Evolutionary conservation across 768 basidiomycete species (phyloP), one percentile per base, ranked within the genome.

Genomic region (Agaricus subrufescens): DNA sequence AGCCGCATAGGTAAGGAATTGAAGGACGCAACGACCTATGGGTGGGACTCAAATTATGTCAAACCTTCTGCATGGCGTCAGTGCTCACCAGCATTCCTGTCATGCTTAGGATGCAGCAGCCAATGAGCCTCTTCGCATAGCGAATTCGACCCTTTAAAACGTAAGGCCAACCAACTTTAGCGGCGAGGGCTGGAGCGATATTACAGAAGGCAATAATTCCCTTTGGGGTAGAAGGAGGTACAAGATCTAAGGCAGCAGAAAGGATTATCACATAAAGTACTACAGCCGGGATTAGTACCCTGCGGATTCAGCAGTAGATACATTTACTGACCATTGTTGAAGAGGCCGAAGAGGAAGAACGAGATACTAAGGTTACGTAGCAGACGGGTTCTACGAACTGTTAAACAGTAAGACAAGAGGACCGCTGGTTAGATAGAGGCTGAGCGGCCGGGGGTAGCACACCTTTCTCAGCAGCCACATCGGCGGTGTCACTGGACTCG

Each of bases 221-320:
- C 67, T 96, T 96, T 0, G 96, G 95, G 0, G 93, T 96, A 2
- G 87, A 81, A 1, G 91, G 86, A 7, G 94, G 90, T 1, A 97
- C 94, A 3, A 99, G 81, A 66, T 99, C 97, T 3, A 98, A 76
- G 1, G 97, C 97, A 5, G 96, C 96, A 1, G 93, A 96, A 19
- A 99, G 82, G 59, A 98, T 97, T 58, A 98, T 89, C 38, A 99
- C 96, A 71, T 98, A 97, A 55, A 96, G 77, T 4, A 97, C 94
- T 94, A 60, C 0, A 56, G 4, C 45, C 34, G 37, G 38, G 27
- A 42, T 50, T 4, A 46, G 56, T 8, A 60, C 45, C 26, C 15
- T 8, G 4, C 31, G 53, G 10, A 50, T 52, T 19, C 44, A 52
- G 30, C 52, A 26, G 15, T n/a, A 27, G 11, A 27, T 30, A 45